These are phyloP conservation scores for Fraxinus quadrangulata DNA, from an alignment of 257 asterid genomes.

Conservation along the genomic window DNA sequence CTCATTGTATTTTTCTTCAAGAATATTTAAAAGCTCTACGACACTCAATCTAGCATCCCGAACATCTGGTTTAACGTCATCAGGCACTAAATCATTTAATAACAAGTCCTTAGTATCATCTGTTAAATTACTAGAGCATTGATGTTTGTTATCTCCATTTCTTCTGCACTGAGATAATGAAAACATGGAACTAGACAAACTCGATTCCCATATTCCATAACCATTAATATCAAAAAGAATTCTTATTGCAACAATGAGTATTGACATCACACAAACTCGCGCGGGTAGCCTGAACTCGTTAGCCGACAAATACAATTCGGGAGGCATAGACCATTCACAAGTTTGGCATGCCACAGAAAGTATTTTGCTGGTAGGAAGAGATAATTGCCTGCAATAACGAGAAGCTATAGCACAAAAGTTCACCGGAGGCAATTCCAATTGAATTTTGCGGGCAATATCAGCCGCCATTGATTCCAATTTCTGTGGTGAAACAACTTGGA, in stretches of 20 bases:
- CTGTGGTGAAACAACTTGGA: conserved; percentile 50
- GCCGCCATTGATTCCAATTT: conserved; percentile 74
- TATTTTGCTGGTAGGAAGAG: conserved; percentile 53
- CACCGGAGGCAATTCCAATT: conserved; percentile 72
- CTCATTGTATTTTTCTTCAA: conserved; percentile 55
- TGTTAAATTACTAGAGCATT: neutral
- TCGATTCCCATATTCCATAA: conserved; percentile 74
- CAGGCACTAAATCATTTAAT: conserved; percentile 27
- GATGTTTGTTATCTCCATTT: conserved; percentile 27
- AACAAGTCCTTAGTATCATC: conserved; percentile 29
- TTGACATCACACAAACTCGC: conserved; percentile 71
- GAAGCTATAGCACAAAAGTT: conserved; percentile 70
- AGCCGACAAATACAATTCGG: conserved; percentile 62
- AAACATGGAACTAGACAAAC: conserved; percentile 37
- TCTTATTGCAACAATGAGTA: conserved; percentile 70
- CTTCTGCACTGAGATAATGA: conserved; percentile 23
- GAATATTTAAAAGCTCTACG: conserved; percentile 48
- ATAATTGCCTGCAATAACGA: conserved; percentile 54
- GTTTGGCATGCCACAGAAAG: conserved; percentile 63
- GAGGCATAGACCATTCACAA: conserved; percentile 74
- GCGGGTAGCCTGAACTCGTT: conserved; percentile 61
- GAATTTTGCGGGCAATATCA: conserved; percentile 54
- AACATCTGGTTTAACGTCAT: conserved; percentile 25
- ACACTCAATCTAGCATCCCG: conserved; percentile 39
- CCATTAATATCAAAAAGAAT: conserved; percentile 65